These are phyloP conservation scores for Claviceps sp. DNA, from an alignment of 2,329 filamentous ascomycete species.

Conservation along the genomic window DNA sequence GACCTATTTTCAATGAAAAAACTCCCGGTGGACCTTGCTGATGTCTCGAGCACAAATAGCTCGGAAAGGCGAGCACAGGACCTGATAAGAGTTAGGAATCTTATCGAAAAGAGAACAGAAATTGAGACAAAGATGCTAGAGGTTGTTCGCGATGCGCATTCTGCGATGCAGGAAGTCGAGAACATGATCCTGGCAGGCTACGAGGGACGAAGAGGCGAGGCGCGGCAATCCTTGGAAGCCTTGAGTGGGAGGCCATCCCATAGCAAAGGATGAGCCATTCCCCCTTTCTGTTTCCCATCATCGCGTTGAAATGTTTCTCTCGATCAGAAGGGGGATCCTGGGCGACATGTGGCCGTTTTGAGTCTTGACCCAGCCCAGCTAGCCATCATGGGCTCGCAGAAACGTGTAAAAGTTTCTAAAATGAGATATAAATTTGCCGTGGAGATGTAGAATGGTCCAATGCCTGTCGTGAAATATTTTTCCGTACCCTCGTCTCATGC, in stretches of 20 bases:
- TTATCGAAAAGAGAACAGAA: slow-evolving; percentile 12
- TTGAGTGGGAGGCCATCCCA: not conserved
- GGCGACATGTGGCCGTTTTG: not conserved
- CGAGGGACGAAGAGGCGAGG: slow-evolving; percentile 14
- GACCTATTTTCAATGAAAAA: not conserved
- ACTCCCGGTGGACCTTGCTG: not conserved
- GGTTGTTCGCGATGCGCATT: slow-evolving; percentile 11
- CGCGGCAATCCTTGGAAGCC: slow-evolving; percentile 6
- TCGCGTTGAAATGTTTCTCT: not conserved
- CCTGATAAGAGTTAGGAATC: slow-evolving; percentile 10
- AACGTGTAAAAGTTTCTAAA: no score
- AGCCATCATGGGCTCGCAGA: not conserved
- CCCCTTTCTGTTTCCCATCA: not conserved
- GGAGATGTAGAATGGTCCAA: slow-evolving; percentile 2
- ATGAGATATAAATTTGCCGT: not conserved
- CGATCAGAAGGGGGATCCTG: not conserved
- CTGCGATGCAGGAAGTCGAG: slow-evolving; percentile 13
- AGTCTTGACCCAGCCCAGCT: not conserved
- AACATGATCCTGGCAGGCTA: slow-evolving; percentile 18
- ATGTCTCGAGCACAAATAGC: slow-evolving; percentile 6
- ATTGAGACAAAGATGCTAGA: slow-evolving; percentile 17
- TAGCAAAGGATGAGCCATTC: not conserved
- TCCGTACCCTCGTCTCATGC: slow-evolving; percentile 7
- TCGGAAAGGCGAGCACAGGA: slow-evolving; percentile 6
- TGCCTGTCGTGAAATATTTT: not conserved